Evolutionary conservation across 2,329 filamentous ascomycete species (phyloP).

Genomic region (Aspergillus udagawae): DNA sequence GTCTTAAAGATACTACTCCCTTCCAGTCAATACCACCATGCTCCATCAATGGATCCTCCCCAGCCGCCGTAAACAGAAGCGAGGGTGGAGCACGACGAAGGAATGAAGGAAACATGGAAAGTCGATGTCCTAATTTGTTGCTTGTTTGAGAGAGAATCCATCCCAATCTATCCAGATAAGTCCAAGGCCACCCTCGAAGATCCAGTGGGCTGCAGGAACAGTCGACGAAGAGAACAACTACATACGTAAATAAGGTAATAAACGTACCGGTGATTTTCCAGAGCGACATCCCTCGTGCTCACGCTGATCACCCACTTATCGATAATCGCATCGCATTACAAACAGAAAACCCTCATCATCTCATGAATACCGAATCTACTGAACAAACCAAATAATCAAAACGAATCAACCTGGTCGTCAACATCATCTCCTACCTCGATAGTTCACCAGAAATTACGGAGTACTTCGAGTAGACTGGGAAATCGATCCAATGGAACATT

Average conservation of each 20-base stretch:
- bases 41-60: not conserved
- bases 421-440: too few species aligned
- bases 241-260: not conserved
- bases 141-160: not conserved
- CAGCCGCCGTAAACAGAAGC: conserved; percentile 13
- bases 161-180: not conserved
- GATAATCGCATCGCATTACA: not conserved
- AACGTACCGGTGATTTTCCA: not conserved
- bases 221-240: not conserved
- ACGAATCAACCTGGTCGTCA: not conserved
- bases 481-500: not conserved
- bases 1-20: not conserved
- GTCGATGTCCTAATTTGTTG: not conserved
- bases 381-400: not conserved
- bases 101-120: not conserved
- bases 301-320: not conserved
- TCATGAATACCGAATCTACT: not conserved
- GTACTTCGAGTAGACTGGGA: not conserved
- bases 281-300: not conserved
- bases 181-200: too few species aligned
- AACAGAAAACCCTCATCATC: not conserved
- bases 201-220: not conserved
- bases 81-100: conserved; percentile 6
- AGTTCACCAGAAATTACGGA: not conserved
- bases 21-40: not conserved